These are phyloP conservation scores for Saccharum officinarum DNA, from an alignment of 176 grass and related monocot genomes.

Conservation along the genomic window DNA sequence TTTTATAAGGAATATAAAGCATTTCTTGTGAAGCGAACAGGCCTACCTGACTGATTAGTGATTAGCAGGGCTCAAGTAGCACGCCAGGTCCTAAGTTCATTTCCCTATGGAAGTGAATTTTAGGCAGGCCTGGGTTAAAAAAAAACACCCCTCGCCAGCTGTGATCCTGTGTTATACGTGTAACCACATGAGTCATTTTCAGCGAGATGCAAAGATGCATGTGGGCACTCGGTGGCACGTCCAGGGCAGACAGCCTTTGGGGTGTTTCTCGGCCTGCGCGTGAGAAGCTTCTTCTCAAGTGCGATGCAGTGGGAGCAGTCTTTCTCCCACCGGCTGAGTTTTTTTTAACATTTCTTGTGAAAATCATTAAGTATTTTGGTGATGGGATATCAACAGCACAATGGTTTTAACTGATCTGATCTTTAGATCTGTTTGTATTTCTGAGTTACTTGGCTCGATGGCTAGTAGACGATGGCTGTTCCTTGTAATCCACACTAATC, in stretches of 20 bases:
- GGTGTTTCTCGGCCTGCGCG: too few relatives aligned
- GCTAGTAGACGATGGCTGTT: conserved; percentile 21
- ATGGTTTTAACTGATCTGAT: conserved; percentile 15
- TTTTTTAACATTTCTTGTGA: not conserved
- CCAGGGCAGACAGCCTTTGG: too few relatives aligned
- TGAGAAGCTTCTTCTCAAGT: not conserved
- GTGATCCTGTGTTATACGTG: not conserved
- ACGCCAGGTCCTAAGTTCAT: not conserved
- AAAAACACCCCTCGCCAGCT: not conserved
- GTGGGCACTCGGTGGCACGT: too few relatives aligned
- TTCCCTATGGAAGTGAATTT: not conserved
- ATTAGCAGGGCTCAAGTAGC: not conserved
- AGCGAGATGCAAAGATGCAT: too few relatives aligned
- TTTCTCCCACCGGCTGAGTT: not conserved
- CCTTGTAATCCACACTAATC: not conserved
- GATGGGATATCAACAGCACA: not conserved
- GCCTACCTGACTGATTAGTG: not conserved
- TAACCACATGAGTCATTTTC: not conserved
- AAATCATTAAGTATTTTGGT: conserved; percentile 22
- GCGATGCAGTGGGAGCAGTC: not conserved
- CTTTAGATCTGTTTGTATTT: conserved; percentile 10
- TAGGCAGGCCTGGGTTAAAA: not conserved
- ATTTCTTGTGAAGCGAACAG: not conserved
- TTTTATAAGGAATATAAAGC: conserved; percentile 24
- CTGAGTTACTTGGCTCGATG: not conserved